Evolutionary conservation across 129 eudicot genomes (phyloP).

Genomic region (Lactuca saligna): DNA sequence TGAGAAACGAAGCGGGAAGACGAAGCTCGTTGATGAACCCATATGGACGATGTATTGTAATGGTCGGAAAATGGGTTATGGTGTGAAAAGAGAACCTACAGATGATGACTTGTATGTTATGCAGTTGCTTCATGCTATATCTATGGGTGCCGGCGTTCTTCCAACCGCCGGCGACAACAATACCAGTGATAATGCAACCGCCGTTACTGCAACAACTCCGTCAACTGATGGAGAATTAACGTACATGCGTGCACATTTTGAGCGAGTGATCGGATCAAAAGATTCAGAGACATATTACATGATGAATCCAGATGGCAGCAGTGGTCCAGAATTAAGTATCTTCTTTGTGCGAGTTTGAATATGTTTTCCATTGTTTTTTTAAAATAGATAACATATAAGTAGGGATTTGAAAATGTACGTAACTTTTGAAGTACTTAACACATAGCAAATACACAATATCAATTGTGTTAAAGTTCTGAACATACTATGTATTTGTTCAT

Average conservation of each 20-base stretch:
- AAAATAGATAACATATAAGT: not conserved
- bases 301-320: constrained; percentile 85
- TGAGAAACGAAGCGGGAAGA: constrained; percentile 58
- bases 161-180: constrained; percentile 39
- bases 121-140: constrained; percentile 70
- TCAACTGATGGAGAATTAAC: constrained; percentile 70
- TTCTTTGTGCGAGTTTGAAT: constrained; percentile 69
- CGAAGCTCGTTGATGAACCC: constrained; percentile 72
- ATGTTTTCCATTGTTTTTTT: not conserved
- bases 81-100: constrained; percentile 76
- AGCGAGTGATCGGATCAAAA: constrained; percentile 74
- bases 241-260: constrained; percentile 86
- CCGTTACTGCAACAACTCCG: not conserved
- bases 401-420: not conserved
- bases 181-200: not conserved
- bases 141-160: constrained; percentile 94
- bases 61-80: constrained; percentile 81
- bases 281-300: constrained; percentile 92
- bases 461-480: constrained; percentile 3
- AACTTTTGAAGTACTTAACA: constrained; percentile 4
- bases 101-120: constrained; percentile 75
- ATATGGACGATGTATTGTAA: constrained; percentile 89
- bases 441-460: not conserved
- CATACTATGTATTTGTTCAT: no score
- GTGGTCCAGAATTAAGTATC: constrained; percentile 80